Evolutionary conservation across 2,329 filamentous ascomycete species (phyloP).

Genomic region (Magnaporthiopsis incrustans): DNA sequence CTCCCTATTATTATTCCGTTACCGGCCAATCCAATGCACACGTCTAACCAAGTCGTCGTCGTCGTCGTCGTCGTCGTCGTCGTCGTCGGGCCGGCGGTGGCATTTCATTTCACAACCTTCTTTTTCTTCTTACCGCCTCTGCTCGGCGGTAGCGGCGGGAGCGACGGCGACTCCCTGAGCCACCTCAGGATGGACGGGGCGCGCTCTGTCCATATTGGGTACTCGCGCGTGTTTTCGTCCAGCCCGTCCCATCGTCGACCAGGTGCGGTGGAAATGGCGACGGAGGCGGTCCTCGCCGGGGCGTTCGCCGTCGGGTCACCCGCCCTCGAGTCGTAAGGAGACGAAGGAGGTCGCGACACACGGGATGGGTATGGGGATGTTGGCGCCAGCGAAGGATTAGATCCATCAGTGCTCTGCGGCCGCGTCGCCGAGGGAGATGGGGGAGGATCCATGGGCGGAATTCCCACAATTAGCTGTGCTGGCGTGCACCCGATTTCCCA

Average conservation of each 20-base stretch:
- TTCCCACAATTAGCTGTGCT: slow-evolving; percentile 35
- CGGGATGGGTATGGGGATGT: not conserved
- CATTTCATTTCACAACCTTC: slow-evolving; percentile 19
- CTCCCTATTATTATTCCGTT: not conserved
- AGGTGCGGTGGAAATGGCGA: not conserved
- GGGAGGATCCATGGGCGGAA: not conserved
- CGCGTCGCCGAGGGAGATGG: not conserved
- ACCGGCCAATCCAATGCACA: not conserved
- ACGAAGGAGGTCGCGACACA: not conserved
- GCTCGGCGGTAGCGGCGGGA: slow-evolving; percentile 10
- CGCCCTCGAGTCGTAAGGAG: not conserved
- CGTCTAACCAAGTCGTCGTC: not conserved
- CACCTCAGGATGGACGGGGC: slow-evolving; percentile 62
- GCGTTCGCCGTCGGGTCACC: not conserved
- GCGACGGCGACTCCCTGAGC: slow-evolving; percentile 51
- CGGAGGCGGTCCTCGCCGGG: not conserved
- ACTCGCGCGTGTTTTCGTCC: slow-evolving; percentile 59
- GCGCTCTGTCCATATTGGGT: slow-evolving; percentile 61
- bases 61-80: not conserved
- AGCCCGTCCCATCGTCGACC: slow-evolving; percentile 29
- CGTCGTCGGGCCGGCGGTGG: not conserved
- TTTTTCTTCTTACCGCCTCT: slow-evolving; percentile 27
- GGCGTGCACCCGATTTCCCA: slow-evolving; percentile 64
- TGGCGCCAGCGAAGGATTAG: not conserved
- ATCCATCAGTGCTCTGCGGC: not conserved